Conservation (phyloP, 805 yeast genomes). For the Saccharomyces paradoxus region DNA sequence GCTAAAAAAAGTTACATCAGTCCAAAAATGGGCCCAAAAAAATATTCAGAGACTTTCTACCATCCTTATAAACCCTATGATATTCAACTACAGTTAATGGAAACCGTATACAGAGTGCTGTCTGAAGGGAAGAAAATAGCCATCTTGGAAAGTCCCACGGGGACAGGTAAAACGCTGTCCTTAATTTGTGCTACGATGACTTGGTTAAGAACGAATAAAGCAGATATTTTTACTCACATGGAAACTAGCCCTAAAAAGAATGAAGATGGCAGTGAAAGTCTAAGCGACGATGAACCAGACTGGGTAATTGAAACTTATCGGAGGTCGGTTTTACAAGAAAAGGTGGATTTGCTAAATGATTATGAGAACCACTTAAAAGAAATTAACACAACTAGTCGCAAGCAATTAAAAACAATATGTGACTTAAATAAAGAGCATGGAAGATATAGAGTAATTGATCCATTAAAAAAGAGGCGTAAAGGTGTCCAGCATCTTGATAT, state of each 20-base stretch:
- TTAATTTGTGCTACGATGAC: conserved; percentile 77
- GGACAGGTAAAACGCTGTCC: conserved; percentile 87
- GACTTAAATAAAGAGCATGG: conserved; percentile 1
- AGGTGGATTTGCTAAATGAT: conserved; percentile 18
- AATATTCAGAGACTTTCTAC: conserved; percentile 31
- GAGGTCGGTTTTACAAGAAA: conserved; percentile 21
- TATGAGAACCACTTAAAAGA: conserved; percentile 32
- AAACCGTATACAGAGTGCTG: conserved; percentile 57
- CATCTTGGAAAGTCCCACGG: conserved; percentile 87
- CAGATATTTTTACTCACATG: conserved; percentile 1
- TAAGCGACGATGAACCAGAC: conserved; percentile 53
- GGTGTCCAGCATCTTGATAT: conserved; percentile 19
- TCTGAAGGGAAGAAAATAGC: conserved; percentile 50
- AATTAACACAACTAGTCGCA: conserved; percentile 13
- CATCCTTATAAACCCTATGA: conserved; percentile 81
- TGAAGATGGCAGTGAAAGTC: conserved; percentile 5
- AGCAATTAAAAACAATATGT: conserved; percentile 5
- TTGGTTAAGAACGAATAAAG: conserved; percentile 59
- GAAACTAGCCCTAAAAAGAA: conserved; percentile 3
- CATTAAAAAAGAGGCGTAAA: conserved; percentile 11
- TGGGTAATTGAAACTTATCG: conserved; percentile 49
- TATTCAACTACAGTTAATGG: conserved; percentile 74
- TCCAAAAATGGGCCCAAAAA: neutral
- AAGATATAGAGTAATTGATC: conserved; percentile 3
- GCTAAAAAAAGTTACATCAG: neutral